Percentiles rank a stretch among this genome's conserved stretches.
Conservation (phyloP, 1,284 basidiomycete genomes). For the Irpex sp. region DNA sequence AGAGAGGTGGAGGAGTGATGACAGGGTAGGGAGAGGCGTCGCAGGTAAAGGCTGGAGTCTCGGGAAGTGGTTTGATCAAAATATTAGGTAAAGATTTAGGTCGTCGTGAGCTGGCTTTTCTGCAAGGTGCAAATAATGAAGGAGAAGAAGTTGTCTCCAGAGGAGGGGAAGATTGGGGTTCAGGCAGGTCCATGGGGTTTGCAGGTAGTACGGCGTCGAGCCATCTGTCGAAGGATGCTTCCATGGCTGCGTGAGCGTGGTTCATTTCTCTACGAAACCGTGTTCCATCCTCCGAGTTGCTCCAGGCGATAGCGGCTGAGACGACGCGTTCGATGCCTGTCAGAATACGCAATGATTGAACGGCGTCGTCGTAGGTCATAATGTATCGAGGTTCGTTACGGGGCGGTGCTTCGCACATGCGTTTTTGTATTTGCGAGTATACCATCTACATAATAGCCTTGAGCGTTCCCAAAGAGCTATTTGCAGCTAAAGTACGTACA, state of each 20-base stretch:
- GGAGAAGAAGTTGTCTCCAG: neutral
- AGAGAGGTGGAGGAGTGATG: neutral
- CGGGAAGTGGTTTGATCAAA: neutral
- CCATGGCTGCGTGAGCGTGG: neutral
- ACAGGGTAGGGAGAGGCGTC: neutral
- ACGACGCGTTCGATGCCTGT: neutral
- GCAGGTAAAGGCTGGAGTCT: neutral
- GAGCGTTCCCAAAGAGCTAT: neutral
- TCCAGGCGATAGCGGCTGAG: neutral
- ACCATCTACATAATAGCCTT: neutral
- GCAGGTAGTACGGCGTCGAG: neutral
- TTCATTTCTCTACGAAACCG: neutral
- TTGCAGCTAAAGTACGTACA: neutral
- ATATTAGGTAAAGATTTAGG: neutral
- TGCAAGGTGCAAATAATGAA: neutral
- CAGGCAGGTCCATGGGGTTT: neutral
- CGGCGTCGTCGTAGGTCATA: neutral
- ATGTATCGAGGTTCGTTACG: neutral
- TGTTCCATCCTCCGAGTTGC: neutral
- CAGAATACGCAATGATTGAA: neutral
- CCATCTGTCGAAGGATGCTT: neutral
- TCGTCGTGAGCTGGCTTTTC: neutral
- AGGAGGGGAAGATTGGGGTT: neutral
- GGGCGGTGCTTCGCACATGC: neutral
- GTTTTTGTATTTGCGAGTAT: neutral